Conservation (phyloP, 2,329 filamentous ascomycete species). For the Pseudocercospora fuligena region DNA sequence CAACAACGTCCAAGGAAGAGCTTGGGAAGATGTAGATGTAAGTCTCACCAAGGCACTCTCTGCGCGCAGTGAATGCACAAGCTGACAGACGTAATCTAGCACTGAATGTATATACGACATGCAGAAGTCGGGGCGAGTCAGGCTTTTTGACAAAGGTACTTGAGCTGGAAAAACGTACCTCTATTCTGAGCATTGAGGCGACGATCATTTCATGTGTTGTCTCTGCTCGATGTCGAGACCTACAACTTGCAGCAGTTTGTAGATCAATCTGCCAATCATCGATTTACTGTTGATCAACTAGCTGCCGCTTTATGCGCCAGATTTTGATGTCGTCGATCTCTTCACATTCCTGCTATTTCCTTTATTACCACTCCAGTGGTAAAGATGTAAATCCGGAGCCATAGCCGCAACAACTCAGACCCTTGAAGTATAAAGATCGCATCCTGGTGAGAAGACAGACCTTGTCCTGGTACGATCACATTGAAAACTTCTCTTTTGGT, state of each 20-base stretch:
- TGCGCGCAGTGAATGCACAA: slow-evolving; percentile 12
- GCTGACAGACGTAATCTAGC: slow-evolving; percentile 27
- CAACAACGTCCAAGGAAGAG: slow-evolving; percentile 80
- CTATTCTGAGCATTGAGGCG: slow-evolving; percentile 3
- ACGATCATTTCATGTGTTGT: background rate
- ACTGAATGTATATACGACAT: slow-evolving; percentile 22
- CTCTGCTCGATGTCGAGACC: background rate
- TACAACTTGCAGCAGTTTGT: slow-evolving; percentile 6
- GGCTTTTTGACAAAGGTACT: slow-evolving; percentile 2
- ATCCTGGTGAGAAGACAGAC: background rate
- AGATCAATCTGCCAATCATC: slow-evolving; percentile 10
- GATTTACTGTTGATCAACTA: background rate
- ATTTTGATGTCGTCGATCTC: background rate
- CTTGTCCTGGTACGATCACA: background rate
- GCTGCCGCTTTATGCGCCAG: slow-evolving; percentile 4
- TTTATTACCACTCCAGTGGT: background rate
- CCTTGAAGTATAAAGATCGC: background rate
- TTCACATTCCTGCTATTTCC: background rate
- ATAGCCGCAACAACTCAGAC: background rate
- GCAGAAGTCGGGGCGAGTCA: background rate
- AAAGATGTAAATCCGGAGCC: background rate
- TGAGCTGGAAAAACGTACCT: background rate
- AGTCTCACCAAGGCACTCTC: slow-evolving; percentile 14
- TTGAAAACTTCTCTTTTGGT: slow-evolving; percentile 5
- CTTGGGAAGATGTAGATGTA: slow-evolving; percentile 76